Conservation (phyloP, 2,329 filamentous ascomycete species). For the Exophiala alcalophila region DNA sequence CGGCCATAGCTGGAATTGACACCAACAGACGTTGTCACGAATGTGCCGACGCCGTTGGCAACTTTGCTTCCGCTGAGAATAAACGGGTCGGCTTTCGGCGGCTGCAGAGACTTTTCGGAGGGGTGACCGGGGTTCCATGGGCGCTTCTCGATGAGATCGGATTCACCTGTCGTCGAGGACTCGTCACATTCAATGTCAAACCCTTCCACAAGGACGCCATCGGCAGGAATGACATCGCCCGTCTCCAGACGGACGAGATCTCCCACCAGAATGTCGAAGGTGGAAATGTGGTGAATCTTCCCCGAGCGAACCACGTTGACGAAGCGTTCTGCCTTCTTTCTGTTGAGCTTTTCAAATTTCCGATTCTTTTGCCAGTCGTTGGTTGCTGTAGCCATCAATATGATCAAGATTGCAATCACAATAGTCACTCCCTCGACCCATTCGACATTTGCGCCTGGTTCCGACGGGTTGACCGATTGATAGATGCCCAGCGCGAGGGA, state of each 20-base stretch:
- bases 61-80: constrained; percentile 77
- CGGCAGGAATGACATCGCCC: constrained; percentile 68
- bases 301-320: constrained; percentile 77
- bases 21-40: constrained; percentile 73
- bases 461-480: constrained; percentile 33
- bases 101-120: constrained; percentile 58
- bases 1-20: constrained; percentile 72
- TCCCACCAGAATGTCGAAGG: constrained; percentile 69
- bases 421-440: constrained; percentile 83
- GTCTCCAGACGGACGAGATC: constrained; percentile 71
- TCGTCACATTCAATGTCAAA: constrained; percentile 68
- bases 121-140: constrained; percentile 62
- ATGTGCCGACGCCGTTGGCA: constrained; percentile 70
- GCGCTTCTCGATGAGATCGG: constrained; percentile 66
- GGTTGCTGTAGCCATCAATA: constrained; percentile 69
- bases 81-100: constrained; percentile 71
- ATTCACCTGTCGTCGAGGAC: constrained; percentile 73
- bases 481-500: constrained; percentile 70
- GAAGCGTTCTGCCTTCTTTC: constrained; percentile 71
- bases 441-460: constrained; percentile 56
- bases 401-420: constrained; percentile 70
- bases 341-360: constrained; percentile 75
- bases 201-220: constrained; percentile 65
- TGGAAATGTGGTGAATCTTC: constrained; percentile 63
- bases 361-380: constrained; percentile 82